Base-by-base conservation (phyloP, 2,329 filamentous ascomycete species). In the Fusarium sp. region DNA sequence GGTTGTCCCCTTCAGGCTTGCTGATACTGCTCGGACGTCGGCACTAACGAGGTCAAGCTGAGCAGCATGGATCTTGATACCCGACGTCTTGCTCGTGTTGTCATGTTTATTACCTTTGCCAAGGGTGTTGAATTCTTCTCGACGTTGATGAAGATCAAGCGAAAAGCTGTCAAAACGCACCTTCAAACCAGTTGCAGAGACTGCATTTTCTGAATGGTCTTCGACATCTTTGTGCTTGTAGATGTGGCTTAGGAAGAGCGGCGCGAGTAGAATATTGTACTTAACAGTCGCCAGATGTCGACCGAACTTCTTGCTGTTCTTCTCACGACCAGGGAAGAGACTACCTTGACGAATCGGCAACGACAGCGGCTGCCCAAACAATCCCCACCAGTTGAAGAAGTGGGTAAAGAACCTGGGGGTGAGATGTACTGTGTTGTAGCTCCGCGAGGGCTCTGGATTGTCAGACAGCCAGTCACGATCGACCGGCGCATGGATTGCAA, bases 141-240 rank as follows among this genome's bases (percentile, higher is more conserved):
- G 90, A 51, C 97, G 88, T 79, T 98, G 94, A 79, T 99, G 96
- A 43, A 99, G 84, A 80, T 99, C 96, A 43, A 99, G 88, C 89
- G 98, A 98, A 79, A 98, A 97, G 82, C 94, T 98, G 79, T 98
- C 95, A 52, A 99, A 89, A 53, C 94, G 91, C 72, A 97, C 93
- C 80, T 99, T 99, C 66, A 99, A 84, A n/a, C 97, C 96, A 6
- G 96, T 99, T 1, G 95, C 95, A 46, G 94, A 96, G 7, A 97
- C 93, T 1, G 91, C 86, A 53, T 82, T 85, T 65, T 94, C 91
- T 0, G 88, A 86, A 75, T 93, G 92, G 63, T 97, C 94, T 76
- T 98, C 95, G 0, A 89, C 89, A 75, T 99, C 96, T 78, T 98
- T 98, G 82, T 99, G 96, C 79, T 98, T 98, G 83, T 99, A 99